Evolutionary conservation across 345 rosid genomes (phyloP).

Genomic region (Fremontodendron californicum): DNA sequence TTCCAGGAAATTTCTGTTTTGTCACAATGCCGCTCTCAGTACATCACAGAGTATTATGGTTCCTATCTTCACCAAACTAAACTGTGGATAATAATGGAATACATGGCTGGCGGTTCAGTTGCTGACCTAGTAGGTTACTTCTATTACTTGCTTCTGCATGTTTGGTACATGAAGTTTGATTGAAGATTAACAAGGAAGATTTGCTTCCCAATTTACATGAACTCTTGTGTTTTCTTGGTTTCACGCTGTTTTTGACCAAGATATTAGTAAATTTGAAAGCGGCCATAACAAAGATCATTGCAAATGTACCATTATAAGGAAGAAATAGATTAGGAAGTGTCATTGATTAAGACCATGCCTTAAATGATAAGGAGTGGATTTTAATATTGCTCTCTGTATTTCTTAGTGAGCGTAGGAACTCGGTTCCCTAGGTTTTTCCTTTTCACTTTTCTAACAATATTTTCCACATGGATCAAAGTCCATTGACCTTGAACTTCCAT

Average conservation of each 20-base stretch:
- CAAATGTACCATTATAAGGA: not conserved
- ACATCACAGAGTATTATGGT: constrained; percentile 94
- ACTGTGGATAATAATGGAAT: constrained; percentile 98
- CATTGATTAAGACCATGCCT: not conserved
- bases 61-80: constrained; percentile 96
- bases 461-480: not conserved
- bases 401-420: not conserved
- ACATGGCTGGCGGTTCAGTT: constrained; percentile 99
- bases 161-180: not conserved
- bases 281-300: not conserved
- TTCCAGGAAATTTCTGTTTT: constrained; percentile 92
- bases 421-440: not conserved
- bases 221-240: not conserved
- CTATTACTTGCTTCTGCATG: constrained; percentile 16
- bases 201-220: not conserved
- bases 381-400: not conserved
- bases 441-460: not conserved
- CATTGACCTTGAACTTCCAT: not conserved
- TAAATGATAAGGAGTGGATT: not conserved
- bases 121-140: constrained; percentile 92
- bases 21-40: constrained; percentile 91
- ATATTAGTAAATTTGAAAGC: not conserved
- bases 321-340: not conserved
- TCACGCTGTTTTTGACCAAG: not conserved
- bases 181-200: not conserved